Evolutionary conservation across 2,329 filamentous ascomycete genomes (phyloP), one percentile per base, ranked within the genome.

Genomic region (Colletotrichum gigasporum): DNA sequence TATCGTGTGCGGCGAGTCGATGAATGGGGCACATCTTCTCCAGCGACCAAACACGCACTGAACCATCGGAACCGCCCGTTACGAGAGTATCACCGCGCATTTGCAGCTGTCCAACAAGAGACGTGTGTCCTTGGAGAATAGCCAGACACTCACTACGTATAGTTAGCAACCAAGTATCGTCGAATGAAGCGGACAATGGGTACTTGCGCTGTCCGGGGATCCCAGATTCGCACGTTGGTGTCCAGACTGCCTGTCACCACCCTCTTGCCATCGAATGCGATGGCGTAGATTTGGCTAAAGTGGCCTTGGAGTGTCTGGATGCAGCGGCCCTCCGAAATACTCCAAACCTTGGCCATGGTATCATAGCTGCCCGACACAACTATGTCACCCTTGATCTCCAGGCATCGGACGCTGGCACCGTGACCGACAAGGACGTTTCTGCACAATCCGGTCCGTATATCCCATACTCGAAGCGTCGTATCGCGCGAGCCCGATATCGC

Each of bases 341-440:
- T 97, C 96, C 96, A 99, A 61, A 99, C 95, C 71, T 94, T 91
- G 20, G 96, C 96, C 20, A 93, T 97, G 6, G 96, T 97, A 76
- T 99, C 96, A 78, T 99, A 99, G 77, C 94, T 97, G 61, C 96
- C 96, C 28, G 94, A 97, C n/a, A 99, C 96, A 39, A 98, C 93
- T 68, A 97, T 89, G 78, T 99, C 95, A 57, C 94, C 96, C 75
- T 97, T 93, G 72, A 98, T 97, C 74, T 97, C 96, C 41, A 99
- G 83, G 76, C 95, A 99, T 68, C 95, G 87, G 24, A 99, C 95
- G 76, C 94, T 97, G 44, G 95, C 95, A 78, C 97, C 94, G 75
- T 99, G 95, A 10, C 96, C 95, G 37, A 97, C 91, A 37, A 99
- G 86, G 14, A 97, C 93, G 71, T 96, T 97, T 73, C 90, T 91